Evolutionary conservation across 805 yeast genomes (phyloP), one percentile per base, ranked within the genome.

Genomic region (Metschnikowia borealis): DNA sequence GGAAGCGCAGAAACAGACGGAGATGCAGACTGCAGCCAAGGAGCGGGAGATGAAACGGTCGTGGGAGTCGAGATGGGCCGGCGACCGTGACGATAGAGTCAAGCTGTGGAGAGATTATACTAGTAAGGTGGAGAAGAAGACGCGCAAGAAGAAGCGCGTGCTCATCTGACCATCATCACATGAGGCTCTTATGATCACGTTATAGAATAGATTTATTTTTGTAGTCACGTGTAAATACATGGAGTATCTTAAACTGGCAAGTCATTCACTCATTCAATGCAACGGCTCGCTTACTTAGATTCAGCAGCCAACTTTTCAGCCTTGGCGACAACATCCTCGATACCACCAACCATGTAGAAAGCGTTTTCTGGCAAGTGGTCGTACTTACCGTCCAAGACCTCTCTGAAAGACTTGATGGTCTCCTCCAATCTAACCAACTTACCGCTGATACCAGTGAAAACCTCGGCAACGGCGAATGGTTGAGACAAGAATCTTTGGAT

Each of bases 261-360:
- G 56, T 55, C 59, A 53, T 57, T 49, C 60, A 55, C 57, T 57
- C 60, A 52, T 57, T 51, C 52, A 51, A 57, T 57, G 60, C 60
- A 57, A 56, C 50, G 54, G 59, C 57, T 37, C 56, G 62, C 65
- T 69, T 83, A 84, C 70, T 83, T 83, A 67, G 89, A 80, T 75
- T 89, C 96, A 74, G 96, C 83, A 77, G 98, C 98, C 75, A 94
- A 78, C 83, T 92, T 91, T 81, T 94, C 98, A 72, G 97, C 98
- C 85, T 94, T 94, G 73, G 97, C 95, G 74, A 90, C 77, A 67
- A 85, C 99, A 78, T 94, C 99, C 75, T 91, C 97, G 70, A 94
- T 91, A 82, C 96, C 96, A 82, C 99, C 99, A 78, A 94, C 99
- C 99, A 94, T 94, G 80, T 94, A 94, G 96, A 94, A 94, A 68